A percentile compares a stretch with the other conserved stretches of the same genome.
Evolutionary conservation across 768 basidiomycete genomes (phyloP).

Genomic region (Termitomyces sp.): DNA sequence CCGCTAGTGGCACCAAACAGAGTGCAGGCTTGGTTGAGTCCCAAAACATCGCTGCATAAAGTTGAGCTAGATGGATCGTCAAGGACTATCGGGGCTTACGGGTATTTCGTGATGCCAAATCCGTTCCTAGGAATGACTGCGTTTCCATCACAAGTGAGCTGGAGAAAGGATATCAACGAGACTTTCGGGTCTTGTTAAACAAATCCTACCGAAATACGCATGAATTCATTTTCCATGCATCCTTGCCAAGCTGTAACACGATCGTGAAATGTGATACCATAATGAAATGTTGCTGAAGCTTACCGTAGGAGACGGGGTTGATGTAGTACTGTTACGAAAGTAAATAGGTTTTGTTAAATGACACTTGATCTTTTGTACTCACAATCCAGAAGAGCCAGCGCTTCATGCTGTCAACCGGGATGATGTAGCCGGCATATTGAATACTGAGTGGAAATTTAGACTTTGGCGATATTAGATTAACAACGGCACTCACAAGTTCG

Average conservation of each 20-base stretch:
- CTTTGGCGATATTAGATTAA: background rate
- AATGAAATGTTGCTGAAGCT: conserved; percentile 6
- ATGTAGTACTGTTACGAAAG: conserved; percentile 58
- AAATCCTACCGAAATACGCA: conserved; percentile 54
- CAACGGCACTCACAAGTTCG: conserved; percentile 52
- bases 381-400: conserved; percentile 87
- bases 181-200: background rate
- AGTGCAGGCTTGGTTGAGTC: conserved; percentile 77
- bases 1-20: conserved; percentile 66
- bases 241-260: conserved; percentile 61
- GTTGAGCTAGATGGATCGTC: conserved; percentile 12
- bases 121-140: conserved; percentile 67
- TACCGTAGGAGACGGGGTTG: conserved; percentile 75
- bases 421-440: conserved; percentile 68
- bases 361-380: conserved; percentile 24
- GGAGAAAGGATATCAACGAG: background rate
- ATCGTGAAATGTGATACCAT: background rate
- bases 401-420: conserved; percentile 70
- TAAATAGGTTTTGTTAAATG: conserved; percentile 7
- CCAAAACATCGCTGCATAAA: conserved; percentile 42
- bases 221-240: conserved; percentile 86
- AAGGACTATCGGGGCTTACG: conserved; percentile 38
- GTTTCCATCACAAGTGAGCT: conserved; percentile 66
- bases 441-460: conserved; percentile 31
- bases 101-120: conserved; percentile 55